Percentiles rank a stretch among this genome's conserved stretches.
phyloP scores from a whole-genome alignment of 2,329 filamentous ascomycete species.

The Nothophoma quercina region DNA sequence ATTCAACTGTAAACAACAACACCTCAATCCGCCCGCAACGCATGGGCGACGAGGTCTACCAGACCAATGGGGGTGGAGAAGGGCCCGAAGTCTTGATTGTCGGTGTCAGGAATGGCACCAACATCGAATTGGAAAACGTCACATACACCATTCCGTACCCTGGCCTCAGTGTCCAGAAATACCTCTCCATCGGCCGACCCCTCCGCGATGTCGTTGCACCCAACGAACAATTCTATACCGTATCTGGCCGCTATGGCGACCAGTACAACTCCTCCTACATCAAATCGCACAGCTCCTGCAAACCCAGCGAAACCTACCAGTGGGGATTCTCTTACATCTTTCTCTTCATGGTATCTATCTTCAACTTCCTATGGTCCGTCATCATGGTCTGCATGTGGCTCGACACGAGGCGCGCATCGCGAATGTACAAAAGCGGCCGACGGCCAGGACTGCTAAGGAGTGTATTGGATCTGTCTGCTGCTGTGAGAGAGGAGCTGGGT shows the following conservation, averaged over 20 bases:
- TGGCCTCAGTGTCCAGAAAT: background rate
- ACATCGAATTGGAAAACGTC: too few relatives aligned
- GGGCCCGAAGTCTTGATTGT: too few relatives aligned
- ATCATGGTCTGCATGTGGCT: slow-evolving; percentile 47
- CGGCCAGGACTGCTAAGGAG: slow-evolving; percentile 40
- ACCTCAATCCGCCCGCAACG: too few relatives aligned
- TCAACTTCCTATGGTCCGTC: slow-evolving; percentile 43
- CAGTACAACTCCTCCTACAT: slow-evolving; percentile 30
- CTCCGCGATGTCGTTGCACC: background rate
- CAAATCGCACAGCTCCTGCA: slow-evolving; percentile 36
- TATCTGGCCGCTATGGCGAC: slow-evolving; percentile 22
- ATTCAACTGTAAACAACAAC: background rate
- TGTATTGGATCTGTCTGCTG: slow-evolving; percentile 37
- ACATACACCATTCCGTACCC: too few relatives aligned
- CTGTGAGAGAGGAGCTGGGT: slow-evolving; percentile 40
- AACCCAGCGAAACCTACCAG: slow-evolving; percentile 43
- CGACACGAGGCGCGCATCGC: slow-evolving; percentile 35
- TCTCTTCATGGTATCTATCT: slow-evolving; percentile 45
- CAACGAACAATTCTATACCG: background rate
- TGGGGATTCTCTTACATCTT: slow-evolving; percentile 49
- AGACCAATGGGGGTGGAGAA: too few relatives aligned
- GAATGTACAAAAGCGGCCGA: slow-evolving; percentile 41
- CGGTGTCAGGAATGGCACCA: too few relatives aligned
- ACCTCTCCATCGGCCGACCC: background rate
- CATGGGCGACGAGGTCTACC: too few relatives aligned